Conservation (phyloP, 495 filamentous ascomycete genomes). For the Collariella sp. region DNA sequence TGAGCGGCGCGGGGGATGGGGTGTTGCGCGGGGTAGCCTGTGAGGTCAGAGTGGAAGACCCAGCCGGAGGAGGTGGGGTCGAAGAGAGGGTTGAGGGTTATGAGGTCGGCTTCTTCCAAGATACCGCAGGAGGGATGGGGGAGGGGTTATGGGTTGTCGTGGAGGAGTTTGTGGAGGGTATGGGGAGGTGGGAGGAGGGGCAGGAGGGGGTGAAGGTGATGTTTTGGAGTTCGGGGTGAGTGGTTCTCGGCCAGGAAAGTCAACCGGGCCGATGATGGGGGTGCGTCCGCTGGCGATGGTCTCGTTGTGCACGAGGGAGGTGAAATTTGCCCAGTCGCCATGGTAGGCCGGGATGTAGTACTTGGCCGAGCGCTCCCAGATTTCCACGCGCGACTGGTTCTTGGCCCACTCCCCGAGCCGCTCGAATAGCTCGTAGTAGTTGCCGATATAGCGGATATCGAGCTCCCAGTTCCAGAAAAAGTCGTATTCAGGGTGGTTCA, state of each 20-base stretch:
- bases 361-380: conserved; percentile 84
- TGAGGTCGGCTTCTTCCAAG: conserved; percentile 85
- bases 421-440: conserved; percentile 88
- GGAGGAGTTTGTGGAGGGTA: conserved; percentile 6
- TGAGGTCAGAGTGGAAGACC: conserved; percentile 76
- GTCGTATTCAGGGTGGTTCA: conserved; percentile 81
- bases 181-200: conserved; percentile 38
- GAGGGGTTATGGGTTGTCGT: conserved; percentile 23
- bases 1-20: conserved; percentile 67
- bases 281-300: conserved; percentile 49
- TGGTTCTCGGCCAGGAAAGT: conserved; percentile 47
- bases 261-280: conserved; percentile 70
- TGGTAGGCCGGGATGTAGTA: conserved; percentile 88
- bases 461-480: conserved; percentile 99
- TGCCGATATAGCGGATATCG: conserved; percentile 85
- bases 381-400: conserved; percentile 67
- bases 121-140: conserved; percentile 55
- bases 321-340: conserved; percentile 84
- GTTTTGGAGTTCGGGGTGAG: conserved; percentile 54
- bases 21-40: conserved; percentile 79
- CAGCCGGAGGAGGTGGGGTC: conserved; percentile 80
- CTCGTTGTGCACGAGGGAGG: conserved; percentile 37
- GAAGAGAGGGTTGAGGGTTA: conserved; percentile 91
- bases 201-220: conserved; percentile 49
- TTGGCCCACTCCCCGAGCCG: conserved; percentile 64